These are phyloP conservation scores for Aspergillus costaricaensis DNA, from an alignment of 2,329 filamentous ascomycete genomes.

Conservation along the genomic window DNA sequence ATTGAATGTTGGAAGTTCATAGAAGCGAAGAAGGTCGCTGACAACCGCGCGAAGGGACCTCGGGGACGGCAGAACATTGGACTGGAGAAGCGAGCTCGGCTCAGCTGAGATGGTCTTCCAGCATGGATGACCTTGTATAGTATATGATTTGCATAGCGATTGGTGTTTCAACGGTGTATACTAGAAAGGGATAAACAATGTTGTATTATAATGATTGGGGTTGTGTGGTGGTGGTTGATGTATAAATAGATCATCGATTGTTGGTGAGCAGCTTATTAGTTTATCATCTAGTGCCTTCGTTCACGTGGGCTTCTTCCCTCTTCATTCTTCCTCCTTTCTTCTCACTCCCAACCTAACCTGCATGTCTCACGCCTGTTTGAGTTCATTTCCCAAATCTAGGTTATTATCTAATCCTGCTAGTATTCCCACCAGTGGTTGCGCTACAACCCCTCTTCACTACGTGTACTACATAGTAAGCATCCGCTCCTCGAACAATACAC, in stretches of 20 bases:
- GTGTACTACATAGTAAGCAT: too few relatives aligned
- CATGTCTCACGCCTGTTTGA: background rate
- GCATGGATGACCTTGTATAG: background rate
- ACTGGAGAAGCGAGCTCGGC: slow-evolving; percentile 24
- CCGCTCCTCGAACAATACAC: too few relatives aligned
- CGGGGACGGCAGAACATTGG: slow-evolving; percentile 29
- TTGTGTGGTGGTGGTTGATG: background rate
- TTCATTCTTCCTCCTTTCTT: background rate
- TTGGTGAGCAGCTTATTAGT: background rate
- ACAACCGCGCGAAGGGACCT: slow-evolving; percentile 29
- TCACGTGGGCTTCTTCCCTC: background rate
- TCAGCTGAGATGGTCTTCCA: background rate
- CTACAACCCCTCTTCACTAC: too few relatives aligned
- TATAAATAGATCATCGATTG: background rate
- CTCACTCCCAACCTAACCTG: background rate
- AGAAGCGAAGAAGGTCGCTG: slow-evolving; percentile 33
- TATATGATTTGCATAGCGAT: slow-evolving; percentile 17
- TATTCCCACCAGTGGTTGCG: too few relatives aligned
- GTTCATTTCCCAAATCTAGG: background rate
- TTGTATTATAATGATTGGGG: background rate
- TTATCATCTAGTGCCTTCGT: background rate
- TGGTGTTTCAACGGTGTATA: slow-evolving; percentile 11
- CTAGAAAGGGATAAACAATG: background rate
- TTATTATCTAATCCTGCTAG: too few relatives aligned
- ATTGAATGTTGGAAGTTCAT: slow-evolving; percentile 39